Conservation (phyloP, 352 stramenopile genomes). For the Pythium periplocum region DNA sequence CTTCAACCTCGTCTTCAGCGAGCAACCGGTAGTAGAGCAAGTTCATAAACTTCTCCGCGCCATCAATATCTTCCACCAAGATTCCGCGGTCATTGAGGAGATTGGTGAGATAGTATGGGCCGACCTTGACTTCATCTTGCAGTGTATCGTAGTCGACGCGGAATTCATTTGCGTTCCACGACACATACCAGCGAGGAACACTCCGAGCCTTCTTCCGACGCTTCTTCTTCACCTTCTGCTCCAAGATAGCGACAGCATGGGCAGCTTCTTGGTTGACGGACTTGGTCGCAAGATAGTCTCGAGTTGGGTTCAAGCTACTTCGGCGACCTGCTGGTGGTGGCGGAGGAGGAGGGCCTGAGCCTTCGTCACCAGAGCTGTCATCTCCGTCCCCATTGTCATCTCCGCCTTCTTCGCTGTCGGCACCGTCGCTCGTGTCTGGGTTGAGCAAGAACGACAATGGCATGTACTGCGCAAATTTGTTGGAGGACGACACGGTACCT, state of each 20-base stretch:
- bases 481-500: constrained; percentile 73
- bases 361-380: constrained; percentile 67
- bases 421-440: constrained; percentile 58
- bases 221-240: constrained; percentile 49
- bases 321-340: constrained; percentile 5
- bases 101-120: constrained; percentile 78
- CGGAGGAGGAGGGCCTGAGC: background rate
- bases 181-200: constrained; percentile 77
- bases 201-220: constrained; percentile 63
- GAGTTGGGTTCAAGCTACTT: constrained; percentile 26
- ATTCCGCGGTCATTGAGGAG: constrained; percentile 78
- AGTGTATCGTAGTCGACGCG: constrained; percentile 70
- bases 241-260: constrained; percentile 14
- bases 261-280: constrained; percentile 17
- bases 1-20: constrained; percentile 43
- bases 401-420: constrained; percentile 55
- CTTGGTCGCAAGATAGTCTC: constrained; percentile 14
- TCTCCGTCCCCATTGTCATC: constrained; percentile 61
- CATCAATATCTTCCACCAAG: constrained; percentile 73
- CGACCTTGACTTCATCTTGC: constrained; percentile 73
- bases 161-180: constrained; percentile 87
- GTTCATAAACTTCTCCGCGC: constrained; percentile 77
- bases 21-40: constrained; percentile 83
- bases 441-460: constrained; percentile 75
- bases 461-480: constrained; percentile 75